Percentiles rank a stretch among this genome's conserved stretches.
Evolutionary conservation across 179 eudicot genomes (phyloP).

Genomic region (Spinacia oleracea): DNA sequence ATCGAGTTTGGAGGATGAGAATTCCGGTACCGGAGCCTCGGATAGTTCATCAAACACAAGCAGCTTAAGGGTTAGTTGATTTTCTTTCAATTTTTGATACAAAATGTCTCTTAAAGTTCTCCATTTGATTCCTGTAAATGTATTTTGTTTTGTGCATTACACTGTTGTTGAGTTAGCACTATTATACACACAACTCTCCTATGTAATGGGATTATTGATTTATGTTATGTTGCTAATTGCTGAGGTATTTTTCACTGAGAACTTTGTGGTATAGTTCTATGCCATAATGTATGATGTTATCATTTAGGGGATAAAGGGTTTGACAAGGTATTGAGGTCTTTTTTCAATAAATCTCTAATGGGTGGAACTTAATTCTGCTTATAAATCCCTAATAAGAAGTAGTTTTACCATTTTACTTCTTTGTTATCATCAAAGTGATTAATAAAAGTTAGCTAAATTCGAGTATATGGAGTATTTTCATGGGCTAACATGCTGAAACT

Average conservation of each 20-base stretch:
- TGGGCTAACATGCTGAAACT: conserved; percentile 2
- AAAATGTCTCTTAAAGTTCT: background rate
- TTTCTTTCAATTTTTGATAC: background rate
- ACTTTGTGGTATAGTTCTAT: background rate
- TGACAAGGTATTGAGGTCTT: background rate
- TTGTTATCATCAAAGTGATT: background rate
- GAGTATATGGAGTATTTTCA: background rate
- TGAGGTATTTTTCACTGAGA: background rate
- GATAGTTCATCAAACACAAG: conserved; percentile 30
- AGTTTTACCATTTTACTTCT: background rate
- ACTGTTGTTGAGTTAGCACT: background rate
- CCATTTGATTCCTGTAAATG: background rate
- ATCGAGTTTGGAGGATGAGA: conserved; percentile 43
- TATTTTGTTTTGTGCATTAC: background rate
- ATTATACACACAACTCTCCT: background rate
- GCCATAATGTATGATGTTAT: background rate
- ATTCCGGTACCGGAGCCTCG: conserved; percentile 29
- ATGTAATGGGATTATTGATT: background rate
- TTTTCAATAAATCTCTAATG: background rate
- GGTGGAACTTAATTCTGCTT: background rate
- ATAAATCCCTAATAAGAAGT: background rate
- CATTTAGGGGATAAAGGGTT: background rate
- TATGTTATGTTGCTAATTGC: background rate
- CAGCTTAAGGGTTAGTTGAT: conserved; percentile 34
- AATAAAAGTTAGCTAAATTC: background rate